A percentile compares a stretch with the other conserved stretches of the same genome.
phyloP scores from a whole-genome alignment of 768 basidiomycete species.

The Leucosporidium yakuticum region DNA sequence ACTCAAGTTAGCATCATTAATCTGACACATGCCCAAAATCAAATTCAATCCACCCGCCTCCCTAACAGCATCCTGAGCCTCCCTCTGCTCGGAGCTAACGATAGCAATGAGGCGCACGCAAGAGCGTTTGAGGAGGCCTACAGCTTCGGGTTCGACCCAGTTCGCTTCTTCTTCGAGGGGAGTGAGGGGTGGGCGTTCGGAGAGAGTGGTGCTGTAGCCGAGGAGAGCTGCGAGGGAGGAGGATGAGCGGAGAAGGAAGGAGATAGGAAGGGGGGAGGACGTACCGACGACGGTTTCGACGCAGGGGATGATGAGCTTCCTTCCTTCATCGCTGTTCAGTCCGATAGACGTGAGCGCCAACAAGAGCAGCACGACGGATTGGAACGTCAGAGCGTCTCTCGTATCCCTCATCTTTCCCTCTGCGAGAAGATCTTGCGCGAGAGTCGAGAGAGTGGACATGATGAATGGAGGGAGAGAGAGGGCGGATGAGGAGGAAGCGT shows the following conservation, averaged over 20 bases:
- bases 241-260: background rate
- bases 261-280: too few relatives aligned
- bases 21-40: slow-evolving; percentile 28
- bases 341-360: slow-evolving; percentile 21
- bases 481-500: background rate
- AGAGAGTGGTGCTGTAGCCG: background rate
- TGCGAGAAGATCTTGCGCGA: slow-evolving; percentile 1
- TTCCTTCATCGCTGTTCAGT: background rate
- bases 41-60: slow-evolving; percentile 14
- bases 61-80: slow-evolving; percentile 7
- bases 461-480: slow-evolving; percentile 14
- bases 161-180: background rate
- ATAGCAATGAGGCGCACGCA: slow-evolving; percentile 24
- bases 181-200: background rate
- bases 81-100: background rate
- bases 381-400: slow-evolving; percentile 16
- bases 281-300: background rate
- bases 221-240: background rate
- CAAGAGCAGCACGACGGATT: slow-evolving; percentile 22
- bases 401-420: background rate
- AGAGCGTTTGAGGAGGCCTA: slow-evolving; percentile 19
- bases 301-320: background rate
- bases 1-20: slow-evolving; percentile 31
- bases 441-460: background rate
- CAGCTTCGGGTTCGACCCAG: background rate